phyloP scores from a whole-genome alignment of 116 monocot species.

The Zostera marina region DNA sequence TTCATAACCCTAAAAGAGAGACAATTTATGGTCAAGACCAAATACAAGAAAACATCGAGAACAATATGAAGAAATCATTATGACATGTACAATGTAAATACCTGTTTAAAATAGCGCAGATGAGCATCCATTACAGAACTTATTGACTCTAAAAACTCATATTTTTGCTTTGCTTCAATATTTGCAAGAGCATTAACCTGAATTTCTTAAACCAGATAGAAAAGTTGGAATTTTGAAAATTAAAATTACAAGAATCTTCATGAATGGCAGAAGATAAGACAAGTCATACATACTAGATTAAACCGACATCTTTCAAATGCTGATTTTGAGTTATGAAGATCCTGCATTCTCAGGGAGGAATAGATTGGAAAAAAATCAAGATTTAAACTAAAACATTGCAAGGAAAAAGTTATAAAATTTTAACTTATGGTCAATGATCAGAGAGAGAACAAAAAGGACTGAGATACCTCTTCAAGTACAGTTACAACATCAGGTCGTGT shows the following conservation, averaged over 20 bases:
- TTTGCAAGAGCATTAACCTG: conserved; percentile 83
- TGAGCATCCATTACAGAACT: conserved; percentile 97
- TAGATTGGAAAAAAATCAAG: conserved; percentile 4
- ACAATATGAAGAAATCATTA: not conserved
- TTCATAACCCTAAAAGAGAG: conserved; percentile 70
- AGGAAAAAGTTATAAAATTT: not conserved
- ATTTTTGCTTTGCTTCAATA: conserved; percentile 90
- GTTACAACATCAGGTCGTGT: conserved; percentile 54
- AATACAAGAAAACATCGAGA: not conserved
- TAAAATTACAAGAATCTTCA: conserved; percentile 11
- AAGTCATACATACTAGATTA: conserved; percentile 61
- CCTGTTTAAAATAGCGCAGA: conserved; percentile 94
- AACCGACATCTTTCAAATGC: conserved; percentile 87
- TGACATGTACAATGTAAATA: conserved; percentile 4
- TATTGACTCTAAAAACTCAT: conserved; percentile 87
- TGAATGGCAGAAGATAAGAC: not conserved
- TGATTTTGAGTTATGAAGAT: conserved; percentile 78
- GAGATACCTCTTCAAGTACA: conserved; percentile 69
- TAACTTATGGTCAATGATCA: not conserved
- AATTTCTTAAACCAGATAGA: conserved; percentile 39
- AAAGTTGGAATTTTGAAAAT: conserved; percentile 5
- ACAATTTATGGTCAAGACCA: not conserved
- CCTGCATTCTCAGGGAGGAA: conserved; percentile 27
- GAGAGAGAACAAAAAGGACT: not conserved
- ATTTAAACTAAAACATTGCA: not conserved